A percentile compares a stretch with the other conserved stretches of the same genome.
Conservation (phyloP, 768 basidiomycete genomes). For the Boletus tylopilopsis region DNA sequence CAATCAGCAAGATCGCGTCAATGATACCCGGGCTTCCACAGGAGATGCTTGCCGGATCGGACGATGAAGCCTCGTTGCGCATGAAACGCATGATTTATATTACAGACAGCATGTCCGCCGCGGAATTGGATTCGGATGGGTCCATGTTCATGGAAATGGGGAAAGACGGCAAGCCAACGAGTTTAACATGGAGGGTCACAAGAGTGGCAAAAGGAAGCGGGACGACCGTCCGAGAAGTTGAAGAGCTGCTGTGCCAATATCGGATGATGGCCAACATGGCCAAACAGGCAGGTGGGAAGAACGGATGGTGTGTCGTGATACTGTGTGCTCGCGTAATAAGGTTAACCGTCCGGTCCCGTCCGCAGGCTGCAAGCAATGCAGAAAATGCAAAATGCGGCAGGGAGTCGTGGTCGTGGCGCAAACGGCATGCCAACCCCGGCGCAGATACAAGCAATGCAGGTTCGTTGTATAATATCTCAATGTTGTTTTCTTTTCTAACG, state of each 20-base stretch:
- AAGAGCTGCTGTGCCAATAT: slow-evolving; percentile 94
- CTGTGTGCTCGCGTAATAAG: neutral
- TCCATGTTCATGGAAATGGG: slow-evolving; percentile 80
- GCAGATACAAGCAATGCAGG: slow-evolving; percentile 94
- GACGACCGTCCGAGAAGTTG: slow-evolving; percentile 95
- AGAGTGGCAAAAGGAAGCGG: slow-evolving; percentile 92
- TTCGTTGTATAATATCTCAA: slow-evolving; percentile 32
- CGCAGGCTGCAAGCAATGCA: slow-evolving; percentile 79
- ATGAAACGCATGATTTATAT: slow-evolving; percentile 99
- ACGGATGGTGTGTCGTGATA: slow-evolving; percentile 66
- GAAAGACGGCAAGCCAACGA: slow-evolving; percentile 79
- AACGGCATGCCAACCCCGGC: slow-evolving; percentile 90
- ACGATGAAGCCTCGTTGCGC: slow-evolving; percentile 85
- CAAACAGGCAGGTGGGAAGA: slow-evolving; percentile 96
- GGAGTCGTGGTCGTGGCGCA: slow-evolving; percentile 81
- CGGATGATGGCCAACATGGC: slow-evolving; percentile 99
- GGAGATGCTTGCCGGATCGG: slow-evolving; percentile 85
- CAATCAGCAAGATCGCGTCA: slow-evolving; percentile 94
- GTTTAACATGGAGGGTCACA: slow-evolving; percentile 87
- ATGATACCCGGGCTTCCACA: slow-evolving; percentile 98
- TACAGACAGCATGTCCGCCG: slow-evolving; percentile 94
- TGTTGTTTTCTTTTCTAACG: slow-evolving; percentile 2
- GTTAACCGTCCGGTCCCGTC: slow-evolving; percentile 3
- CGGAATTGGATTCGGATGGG: slow-evolving; percentile 94
- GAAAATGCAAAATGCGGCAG: slow-evolving; percentile 86